Conservation (phyloP, 306 rosid species). For the Dryas alaskensis region DNA sequence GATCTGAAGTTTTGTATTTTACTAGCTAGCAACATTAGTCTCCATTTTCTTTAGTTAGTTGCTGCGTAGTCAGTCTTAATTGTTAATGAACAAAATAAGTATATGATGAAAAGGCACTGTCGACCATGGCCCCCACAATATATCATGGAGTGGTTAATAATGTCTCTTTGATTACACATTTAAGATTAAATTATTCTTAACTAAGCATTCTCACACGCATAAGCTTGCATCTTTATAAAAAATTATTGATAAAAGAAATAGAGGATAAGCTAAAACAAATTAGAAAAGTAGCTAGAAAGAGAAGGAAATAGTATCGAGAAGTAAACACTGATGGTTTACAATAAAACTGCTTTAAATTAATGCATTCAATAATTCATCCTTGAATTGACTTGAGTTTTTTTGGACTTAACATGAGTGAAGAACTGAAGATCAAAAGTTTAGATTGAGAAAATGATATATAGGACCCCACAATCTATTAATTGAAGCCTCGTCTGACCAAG, state of each 20-base stretch:
- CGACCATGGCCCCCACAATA: conserved; percentile 20
- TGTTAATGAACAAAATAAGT: conserved; percentile 25
- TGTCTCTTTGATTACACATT: conserved; percentile 7
- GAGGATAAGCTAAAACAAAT: too few relatives aligned
- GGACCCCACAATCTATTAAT: not conserved
- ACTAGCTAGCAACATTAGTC: conserved; percentile 30
- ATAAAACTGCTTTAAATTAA: too few relatives aligned
- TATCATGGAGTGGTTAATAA: conserved; percentile 26
- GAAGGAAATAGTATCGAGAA: too few relatives aligned
- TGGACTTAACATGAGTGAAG: too few relatives aligned
- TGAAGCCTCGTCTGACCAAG: not conserved
- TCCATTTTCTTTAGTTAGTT: conserved; percentile 14
- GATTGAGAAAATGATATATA: not conserved
- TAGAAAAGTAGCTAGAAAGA: too few relatives aligned
- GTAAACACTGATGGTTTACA: too few relatives aligned
- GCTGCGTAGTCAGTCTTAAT: conserved; percentile 15
- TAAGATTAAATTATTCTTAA: not conserved
- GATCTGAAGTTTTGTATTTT: conserved; percentile 10
- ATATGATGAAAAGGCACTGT: conserved; percentile 21
- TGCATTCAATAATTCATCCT: too few relatives aligned
- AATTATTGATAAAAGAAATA: too few relatives aligned
- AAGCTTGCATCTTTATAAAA: not conserved
- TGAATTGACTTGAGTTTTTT: too few relatives aligned
- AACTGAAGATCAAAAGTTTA: not conserved
- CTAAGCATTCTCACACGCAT: not conserved